These are phyloP conservation scores for Eucalyptus polybractea DNA, from an alignment of 345 rosid genomes.

Conservation along the genomic window DNA sequence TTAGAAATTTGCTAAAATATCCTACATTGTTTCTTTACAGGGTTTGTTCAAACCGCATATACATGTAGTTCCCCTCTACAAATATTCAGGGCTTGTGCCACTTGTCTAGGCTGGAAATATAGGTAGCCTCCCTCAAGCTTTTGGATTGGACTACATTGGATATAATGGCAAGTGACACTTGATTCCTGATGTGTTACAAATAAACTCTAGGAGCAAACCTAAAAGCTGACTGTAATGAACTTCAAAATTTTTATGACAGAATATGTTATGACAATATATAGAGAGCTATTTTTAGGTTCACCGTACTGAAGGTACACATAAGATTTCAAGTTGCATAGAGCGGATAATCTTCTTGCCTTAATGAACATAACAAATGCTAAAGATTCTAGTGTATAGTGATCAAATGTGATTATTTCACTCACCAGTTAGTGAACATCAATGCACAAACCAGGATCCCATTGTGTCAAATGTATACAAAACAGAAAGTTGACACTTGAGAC, in stretches of 20 bases:
- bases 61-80: neutral
- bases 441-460: neutral
- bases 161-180: neutral
- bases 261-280: neutral
- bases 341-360: neutral
- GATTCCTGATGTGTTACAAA: neutral
- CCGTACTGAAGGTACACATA: neutral
- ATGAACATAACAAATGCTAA: neutral
- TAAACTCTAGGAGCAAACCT: neutral
- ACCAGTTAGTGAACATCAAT: neutral
- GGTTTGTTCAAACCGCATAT: neutral
- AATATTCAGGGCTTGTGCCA: neutral
- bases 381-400: neutral
- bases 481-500: neutral
- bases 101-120: neutral
- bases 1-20: neutral
- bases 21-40: neutral
- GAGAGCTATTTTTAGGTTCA: neutral
- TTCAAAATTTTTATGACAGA: neutral
- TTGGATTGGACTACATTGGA: neutral
- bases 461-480: neutral
- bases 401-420: neutral
- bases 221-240: neutral
- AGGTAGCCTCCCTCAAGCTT: neutral
- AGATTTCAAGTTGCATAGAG: neutral